Evolutionary conservation across 73 alveolate genomes (phyloP).

Genomic region (Paramecium sonneborni): DNA sequence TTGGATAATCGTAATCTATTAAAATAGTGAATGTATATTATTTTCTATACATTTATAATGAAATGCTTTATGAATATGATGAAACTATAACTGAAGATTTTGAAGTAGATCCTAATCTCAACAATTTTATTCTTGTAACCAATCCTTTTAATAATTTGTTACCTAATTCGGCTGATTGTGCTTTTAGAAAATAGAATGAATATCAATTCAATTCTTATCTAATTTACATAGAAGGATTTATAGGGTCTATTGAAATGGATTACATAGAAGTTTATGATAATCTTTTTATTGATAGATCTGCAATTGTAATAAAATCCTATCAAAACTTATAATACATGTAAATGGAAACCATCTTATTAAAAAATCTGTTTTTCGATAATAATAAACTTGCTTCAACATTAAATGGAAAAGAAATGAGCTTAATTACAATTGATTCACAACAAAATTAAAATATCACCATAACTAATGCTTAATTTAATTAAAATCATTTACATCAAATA

Average conservation of each 20-base stretch:
- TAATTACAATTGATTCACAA: not conserved
- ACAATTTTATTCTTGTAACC: not conserved
- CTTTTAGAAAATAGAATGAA: not conserved
- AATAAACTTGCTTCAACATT: not conserved
- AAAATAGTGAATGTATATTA: not conserved
- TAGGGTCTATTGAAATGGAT: not conserved
- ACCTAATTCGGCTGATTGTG: not conserved
- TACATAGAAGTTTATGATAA: not conserved
- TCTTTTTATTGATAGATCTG: not conserved
- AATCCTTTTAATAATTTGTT: slow-evolving; percentile 14
- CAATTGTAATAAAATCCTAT: not conserved
- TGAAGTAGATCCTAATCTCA: not conserved
- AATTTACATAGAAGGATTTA: not conserved
- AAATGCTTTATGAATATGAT: not conserved
- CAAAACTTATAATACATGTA: not conserved
- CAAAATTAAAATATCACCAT: not conserved
- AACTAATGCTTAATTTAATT: not conserved
- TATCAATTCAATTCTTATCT: not conserved
- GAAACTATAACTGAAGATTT: not conserved
- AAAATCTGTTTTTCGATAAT: not conserved
- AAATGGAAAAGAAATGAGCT: not conserved
- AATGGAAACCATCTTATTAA: not conserved
- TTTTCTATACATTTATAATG: not conserved
- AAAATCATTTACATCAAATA: slow-evolving; percentile 2
- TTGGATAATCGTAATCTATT: not conserved